A percentile compares a stretch with the other conserved stretches of the same genome.
Conservation (phyloP, 148 eudicot species). For the Vaccinium darrowii region DNA sequence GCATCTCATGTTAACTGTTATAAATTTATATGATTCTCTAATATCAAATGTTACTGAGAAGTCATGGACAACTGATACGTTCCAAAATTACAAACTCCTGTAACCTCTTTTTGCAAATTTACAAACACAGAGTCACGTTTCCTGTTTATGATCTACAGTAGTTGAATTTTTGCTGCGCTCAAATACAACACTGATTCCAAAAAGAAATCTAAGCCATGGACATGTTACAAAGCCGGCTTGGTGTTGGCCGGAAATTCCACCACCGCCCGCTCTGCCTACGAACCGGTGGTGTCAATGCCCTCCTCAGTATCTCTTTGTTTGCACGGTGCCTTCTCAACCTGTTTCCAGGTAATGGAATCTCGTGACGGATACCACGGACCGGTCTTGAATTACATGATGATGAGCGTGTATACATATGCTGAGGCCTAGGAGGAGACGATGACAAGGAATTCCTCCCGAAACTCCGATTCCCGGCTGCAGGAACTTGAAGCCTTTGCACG, state of each 20-base stretch:
- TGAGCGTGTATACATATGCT: conserved; percentile 13
- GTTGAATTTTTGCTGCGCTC: not conserved
- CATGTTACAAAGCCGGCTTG: conserved; percentile 67
- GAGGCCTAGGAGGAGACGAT: conserved; percentile 13
- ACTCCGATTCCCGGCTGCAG: not conserved
- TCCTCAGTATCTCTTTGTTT: conserved; percentile 49
- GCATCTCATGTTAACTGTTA: not conserved
- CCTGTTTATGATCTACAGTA: not conserved
- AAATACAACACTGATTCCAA: not conserved
- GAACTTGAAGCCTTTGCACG: conserved; percentile 13
- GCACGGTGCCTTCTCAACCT: conserved; percentile 37
- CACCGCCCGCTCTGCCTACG: conserved; percentile 48
- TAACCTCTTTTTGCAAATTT: not conserved
- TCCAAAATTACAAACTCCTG: not conserved
- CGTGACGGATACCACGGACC: conserved; percentile 6
- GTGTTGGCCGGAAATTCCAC: conserved; percentile 64
- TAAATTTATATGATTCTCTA: not conserved
- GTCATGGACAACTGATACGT: too few relatives aligned
- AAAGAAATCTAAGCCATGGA: conserved; percentile 35
- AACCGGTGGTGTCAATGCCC: conserved; percentile 58
- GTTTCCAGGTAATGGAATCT: conserved; percentile 19
- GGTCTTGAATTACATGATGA: conserved; percentile 18
- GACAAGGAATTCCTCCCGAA: not conserved
- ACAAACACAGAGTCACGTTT: not conserved
- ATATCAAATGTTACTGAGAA: not conserved